Percentiles rank a stretch among this genome's conserved stretches.
phyloP scores from a whole-genome alignment of 2,329 filamentous ascomycete species.

The Neonectria magnoliae region DNA sequence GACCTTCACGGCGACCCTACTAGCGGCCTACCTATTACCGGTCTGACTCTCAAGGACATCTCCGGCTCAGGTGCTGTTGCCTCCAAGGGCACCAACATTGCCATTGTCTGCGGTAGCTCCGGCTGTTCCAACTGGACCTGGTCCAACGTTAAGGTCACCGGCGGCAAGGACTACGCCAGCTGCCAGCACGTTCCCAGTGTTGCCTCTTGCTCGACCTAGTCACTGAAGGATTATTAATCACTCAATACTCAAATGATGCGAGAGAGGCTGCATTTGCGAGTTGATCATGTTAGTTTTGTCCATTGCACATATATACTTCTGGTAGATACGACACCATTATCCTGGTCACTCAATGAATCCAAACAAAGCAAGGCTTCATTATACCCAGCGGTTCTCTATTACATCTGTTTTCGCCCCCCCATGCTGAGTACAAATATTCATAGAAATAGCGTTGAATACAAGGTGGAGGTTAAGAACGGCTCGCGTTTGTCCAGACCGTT shows the following conservation, averaged over 20 bases:
- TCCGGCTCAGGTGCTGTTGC: constrained; percentile 51
- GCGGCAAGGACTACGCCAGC: constrained; percentile 53
- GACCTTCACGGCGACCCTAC: constrained; percentile 57
- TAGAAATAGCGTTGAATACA: too few relatives aligned
- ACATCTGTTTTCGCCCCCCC: too few relatives aligned
- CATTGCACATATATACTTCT: background rate
- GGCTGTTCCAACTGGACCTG: constrained; percentile 62
- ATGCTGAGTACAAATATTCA: too few relatives aligned
- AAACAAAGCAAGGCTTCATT: too few relatives aligned
- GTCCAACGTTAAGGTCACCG: constrained; percentile 58
- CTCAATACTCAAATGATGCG: too few relatives aligned
- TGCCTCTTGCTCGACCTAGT: constrained; percentile 31
- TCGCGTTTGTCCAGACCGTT: too few relatives aligned
- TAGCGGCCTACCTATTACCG: constrained; percentile 61
- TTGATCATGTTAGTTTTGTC: background rate
- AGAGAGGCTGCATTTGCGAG: too few relatives aligned
- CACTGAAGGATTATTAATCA: too few relatives aligned
- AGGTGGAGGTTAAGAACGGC: too few relatives aligned
- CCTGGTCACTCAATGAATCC: too few relatives aligned
- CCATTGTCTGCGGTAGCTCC: constrained; percentile 62
- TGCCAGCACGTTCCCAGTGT: constrained; percentile 43
- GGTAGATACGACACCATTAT: background rate
- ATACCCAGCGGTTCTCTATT: too few relatives aligned
- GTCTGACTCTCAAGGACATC: constrained; percentile 55
- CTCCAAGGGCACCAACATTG: constrained; percentile 52